Conservation (phyloP, 2,329 filamentous ascomycete genomes). For the Ceratocystis huliohia region DNA sequence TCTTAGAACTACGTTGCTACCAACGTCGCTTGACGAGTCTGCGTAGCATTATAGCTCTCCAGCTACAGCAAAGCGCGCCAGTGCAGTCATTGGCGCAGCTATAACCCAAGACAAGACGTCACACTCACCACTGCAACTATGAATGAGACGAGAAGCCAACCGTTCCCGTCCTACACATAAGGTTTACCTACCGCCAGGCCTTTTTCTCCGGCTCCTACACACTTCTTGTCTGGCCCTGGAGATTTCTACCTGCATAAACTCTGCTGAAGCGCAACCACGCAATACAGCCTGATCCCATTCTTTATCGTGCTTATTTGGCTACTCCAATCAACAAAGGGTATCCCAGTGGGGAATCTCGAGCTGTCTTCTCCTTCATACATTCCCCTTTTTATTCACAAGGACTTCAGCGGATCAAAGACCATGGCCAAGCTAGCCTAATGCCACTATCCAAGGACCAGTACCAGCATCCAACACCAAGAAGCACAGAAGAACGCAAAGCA, state of each 20-base stretch:
- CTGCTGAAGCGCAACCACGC: not conserved
- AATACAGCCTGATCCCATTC: not conserved
- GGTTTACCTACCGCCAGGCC: not conserved
- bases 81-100: not conserved
- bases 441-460: constrained; percentile 6
- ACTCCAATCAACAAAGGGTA: not conserved
- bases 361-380: not conserved
- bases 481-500: constrained; percentile 2
- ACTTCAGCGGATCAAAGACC: constrained; percentile 7
- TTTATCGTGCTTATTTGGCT: not conserved
- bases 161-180: constrained; percentile 1
- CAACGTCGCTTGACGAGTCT: not conserved
- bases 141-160: not conserved
- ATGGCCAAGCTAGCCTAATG: constrained; percentile 4
- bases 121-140: not conserved
- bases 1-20: not conserved
- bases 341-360: not conserved
- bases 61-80: not conserved
- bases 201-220: constrained; percentile 3
- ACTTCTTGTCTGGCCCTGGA: not conserved
- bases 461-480: constrained; percentile 6
- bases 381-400: constrained; percentile 6
- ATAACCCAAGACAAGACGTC: not conserved
- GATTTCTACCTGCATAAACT: not conserved
- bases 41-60: not conserved